These are phyloP conservation scores for Aureobasidium subglaciale DNA, from an alignment of 2,329 filamentous ascomycete species.

Conservation along the genomic window DNA sequence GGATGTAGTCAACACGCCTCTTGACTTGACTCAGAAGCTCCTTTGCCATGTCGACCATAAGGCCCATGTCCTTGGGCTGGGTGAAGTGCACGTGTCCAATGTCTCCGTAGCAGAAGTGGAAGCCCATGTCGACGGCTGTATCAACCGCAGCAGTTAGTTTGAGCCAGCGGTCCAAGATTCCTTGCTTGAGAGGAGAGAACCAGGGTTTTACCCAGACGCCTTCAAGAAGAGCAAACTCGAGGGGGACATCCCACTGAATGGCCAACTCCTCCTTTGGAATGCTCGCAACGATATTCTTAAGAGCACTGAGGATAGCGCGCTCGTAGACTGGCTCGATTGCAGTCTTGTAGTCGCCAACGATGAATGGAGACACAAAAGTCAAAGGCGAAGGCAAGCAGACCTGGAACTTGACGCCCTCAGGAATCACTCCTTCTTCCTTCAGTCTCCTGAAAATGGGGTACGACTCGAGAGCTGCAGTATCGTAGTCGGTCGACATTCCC, in stretches of 20 bases:
- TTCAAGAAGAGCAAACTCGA: slow-evolving; percentile 31
- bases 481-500: slow-evolving; percentile 27
- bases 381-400: slow-evolving; percentile 28
- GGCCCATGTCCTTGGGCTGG: slow-evolving; percentile 33
- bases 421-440: slow-evolving; percentile 27
- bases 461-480: slow-evolving; percentile 28
- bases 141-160: slow-evolving; percentile 29
- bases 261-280: slow-evolving; percentile 32
- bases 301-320: slow-evolving; percentile 24
- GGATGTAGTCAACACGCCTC: slow-evolving; percentile 34
- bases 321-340: slow-evolving; percentile 30
- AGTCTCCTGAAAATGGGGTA: slow-evolving; percentile 28
- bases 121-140: slow-evolving; percentile 34
- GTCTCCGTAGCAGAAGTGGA: slow-evolving; percentile 45
- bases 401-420: slow-evolving; percentile 26
- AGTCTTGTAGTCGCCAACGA: slow-evolving; percentile 21
- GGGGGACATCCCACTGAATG: slow-evolving; percentile 31
- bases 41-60: slow-evolving; percentile 34
- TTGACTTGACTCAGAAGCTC: slow-evolving; percentile 24
- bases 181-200: slow-evolving; percentile 29
- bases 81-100: slow-evolving; percentile 37
- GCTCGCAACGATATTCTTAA: slow-evolving; percentile 25
- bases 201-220: slow-evolving; percentile 27
- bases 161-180: slow-evolving; percentile 29
- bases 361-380: slow-evolving; percentile 19